Conservation (phyloP, 2,329 filamentous ascomycete genomes). For the Hypoxylon sp. region DNA sequence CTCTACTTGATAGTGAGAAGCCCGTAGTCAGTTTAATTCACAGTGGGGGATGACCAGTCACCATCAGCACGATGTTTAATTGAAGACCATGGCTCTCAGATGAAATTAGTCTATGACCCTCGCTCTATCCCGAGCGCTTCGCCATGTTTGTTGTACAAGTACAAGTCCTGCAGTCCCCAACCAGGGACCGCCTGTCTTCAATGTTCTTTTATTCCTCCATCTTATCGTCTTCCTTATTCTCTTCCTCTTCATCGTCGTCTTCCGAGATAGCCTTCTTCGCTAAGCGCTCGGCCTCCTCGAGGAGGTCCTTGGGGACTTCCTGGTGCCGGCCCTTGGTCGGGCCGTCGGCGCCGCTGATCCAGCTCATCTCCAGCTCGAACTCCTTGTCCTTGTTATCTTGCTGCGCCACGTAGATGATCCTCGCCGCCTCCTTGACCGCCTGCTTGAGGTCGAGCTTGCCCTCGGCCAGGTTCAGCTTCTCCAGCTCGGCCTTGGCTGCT, state of each 20-base stretch:
- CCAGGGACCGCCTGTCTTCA: neutral
- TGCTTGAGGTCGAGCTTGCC: constrained; percentile 84
- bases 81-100: constrained; percentile 41
- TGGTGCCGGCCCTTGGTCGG: constrained; percentile 94
- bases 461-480: constrained; percentile 92
- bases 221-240: constrained; percentile 78
- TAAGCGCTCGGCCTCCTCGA: constrained; percentile 92
- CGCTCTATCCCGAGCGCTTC: constrained; percentile 33
- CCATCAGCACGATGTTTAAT: constrained; percentile 1
- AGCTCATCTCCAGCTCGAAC: constrained; percentile 99
- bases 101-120: constrained; percentile 48
- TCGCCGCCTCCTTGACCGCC: constrained; percentile 94
- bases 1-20: neutral
- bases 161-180: constrained; percentile 8
- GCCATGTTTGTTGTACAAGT: constrained; percentile 46
- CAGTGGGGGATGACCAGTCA: neutral
- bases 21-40: neutral
- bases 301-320: constrained; percentile 91
- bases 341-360: constrained; percentile 88
- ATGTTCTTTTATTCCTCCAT: constrained; percentile 83
- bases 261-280: constrained; percentile 92
- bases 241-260: constrained; percentile 84
- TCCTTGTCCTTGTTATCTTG: constrained; percentile 99
- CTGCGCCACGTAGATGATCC: constrained; percentile 97
- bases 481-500: constrained; percentile 96